Evolutionary conservation across 73 alveolate species (phyloP), one percentile per base, ranked within the genome.

Genomic region (Stentor coeruleus): DNA sequence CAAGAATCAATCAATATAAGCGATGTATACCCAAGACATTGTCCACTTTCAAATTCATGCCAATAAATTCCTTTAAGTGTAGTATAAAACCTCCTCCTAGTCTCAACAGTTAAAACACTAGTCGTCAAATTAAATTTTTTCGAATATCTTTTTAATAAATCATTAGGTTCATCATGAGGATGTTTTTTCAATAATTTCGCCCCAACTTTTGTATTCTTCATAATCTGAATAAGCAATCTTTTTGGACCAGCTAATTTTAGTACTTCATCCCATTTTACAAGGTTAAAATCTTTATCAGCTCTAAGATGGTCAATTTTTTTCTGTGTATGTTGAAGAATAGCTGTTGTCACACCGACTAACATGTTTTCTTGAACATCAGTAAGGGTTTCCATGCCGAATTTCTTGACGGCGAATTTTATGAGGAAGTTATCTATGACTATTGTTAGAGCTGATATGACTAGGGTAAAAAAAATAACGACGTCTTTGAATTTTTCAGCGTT

Each of bases 371-470:
- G 41, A 26, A 59, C 84, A 66, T 85, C 59, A 86, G 86, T 83
- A 40, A 86, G 35, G 41, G 79, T 66, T 33, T 66, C 79, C 79
- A 66, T 66, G 26, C 79, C 79, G 37, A 66, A 66, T 40, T 66
- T 66, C 33, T 66, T 66, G 20, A 66, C 79, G n/a, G 79, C 79
- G 37, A 66, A 66, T 33, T 66, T 66, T 26, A 66, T 66, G 14
- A 31, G n/a, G 33, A 66, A 66, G 37, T 31, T 66, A 73, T 91
- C 90, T 0, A 91, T 79, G 3, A 91, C n/a, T 74, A 91, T 58
- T 3, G 94, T 91, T 59, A 91, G 38, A 38, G 86, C 81, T n/a
- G 93, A 91, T 75, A 88, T 89, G 30, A 88, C 90, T 15, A 91
- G 88, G 30, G 90, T 88, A 72, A 88, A 91, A 74, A 91, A 88